Evolutionary conservation across 345 rosid genomes (phyloP).

Genomic region (Acer campestre): DNA sequence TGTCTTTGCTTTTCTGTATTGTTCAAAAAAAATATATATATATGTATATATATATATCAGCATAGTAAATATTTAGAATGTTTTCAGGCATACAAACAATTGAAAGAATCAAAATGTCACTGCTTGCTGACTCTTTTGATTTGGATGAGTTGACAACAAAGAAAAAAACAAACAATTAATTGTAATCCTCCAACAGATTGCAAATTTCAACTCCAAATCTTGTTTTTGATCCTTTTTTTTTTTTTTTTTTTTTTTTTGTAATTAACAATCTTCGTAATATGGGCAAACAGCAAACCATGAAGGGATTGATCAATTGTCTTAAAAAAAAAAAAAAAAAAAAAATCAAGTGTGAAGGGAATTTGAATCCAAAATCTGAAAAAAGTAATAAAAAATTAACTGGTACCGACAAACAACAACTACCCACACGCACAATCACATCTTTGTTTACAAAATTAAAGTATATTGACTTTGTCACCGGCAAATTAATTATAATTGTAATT

Average conservation of each 20-base stretch:
- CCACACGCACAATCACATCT: neutral
- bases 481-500: neutral
- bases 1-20: no score
- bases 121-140: neutral
- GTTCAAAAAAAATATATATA: no score
- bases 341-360: no score
- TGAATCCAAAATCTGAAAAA: no score
- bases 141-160: neutral
- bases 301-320: no score
- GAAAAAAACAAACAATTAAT: no score
- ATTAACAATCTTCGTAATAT: neutral
- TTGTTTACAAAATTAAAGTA: neutral
- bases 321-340: no score
- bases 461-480: constrained; percentile 3
- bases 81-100: neutral
- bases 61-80: neutral
- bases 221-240: no score
- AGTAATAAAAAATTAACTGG: no score
- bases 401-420: neutral
- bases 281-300: neutral
- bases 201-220: neutral
- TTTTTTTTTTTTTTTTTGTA: no score
- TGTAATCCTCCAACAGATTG: neutral
- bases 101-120: neutral
- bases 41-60: no score